phyloP scores from a whole-genome alignment of 768 basidiomycete genomes.

The Kwoniella sp. region DNA sequence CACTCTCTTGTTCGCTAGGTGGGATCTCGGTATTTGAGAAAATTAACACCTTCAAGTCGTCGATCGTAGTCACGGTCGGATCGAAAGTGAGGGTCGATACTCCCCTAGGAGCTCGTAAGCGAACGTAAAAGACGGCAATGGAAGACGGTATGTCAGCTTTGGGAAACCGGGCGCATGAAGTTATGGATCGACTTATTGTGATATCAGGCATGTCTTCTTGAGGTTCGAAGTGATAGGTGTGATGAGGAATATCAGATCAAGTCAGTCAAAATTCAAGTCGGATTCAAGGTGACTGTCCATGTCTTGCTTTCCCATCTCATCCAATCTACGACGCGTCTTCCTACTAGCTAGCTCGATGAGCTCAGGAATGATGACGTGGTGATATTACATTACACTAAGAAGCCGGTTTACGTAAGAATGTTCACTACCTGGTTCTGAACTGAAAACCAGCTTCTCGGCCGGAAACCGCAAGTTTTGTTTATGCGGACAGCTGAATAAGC shows the following conservation, averaged over 20 bases:
- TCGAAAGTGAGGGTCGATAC: constrained; percentile 74
- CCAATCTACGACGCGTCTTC: too few relatives aligned
- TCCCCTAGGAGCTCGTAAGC: constrained; percentile 82
- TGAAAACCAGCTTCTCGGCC: not conserved
- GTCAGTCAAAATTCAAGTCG: too few relatives aligned
- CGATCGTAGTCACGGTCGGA: constrained; percentile 64
- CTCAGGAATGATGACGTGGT: too few relatives aligned
- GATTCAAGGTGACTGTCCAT: too few relatives aligned
- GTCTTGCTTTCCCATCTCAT: too few relatives aligned
- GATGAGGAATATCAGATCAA: too few relatives aligned
- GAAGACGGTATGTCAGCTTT: constrained; percentile 6
- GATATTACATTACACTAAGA: too few relatives aligned
- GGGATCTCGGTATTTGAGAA: constrained; percentile 68
- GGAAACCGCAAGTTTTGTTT: not conserved
- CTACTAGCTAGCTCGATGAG: too few relatives aligned
- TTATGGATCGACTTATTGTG: constrained; percentile 16
- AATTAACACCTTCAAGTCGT: constrained; percentile 74
- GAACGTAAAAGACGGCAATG: constrained; percentile 59
- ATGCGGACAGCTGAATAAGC: not conserved
- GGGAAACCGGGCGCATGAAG: too few relatives aligned
- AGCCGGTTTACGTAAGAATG: too few relatives aligned
- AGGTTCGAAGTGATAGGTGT: too few relatives aligned
- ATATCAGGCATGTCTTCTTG: constrained; percentile 10
- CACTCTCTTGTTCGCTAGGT: constrained; percentile 76
- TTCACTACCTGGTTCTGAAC: too few relatives aligned